Evolutionary conservation across 2,329 filamentous ascomycete species (phyloP), one percentile per base, ranked within the genome.

Genomic region (Pseudodiploospora longispora): DNA sequence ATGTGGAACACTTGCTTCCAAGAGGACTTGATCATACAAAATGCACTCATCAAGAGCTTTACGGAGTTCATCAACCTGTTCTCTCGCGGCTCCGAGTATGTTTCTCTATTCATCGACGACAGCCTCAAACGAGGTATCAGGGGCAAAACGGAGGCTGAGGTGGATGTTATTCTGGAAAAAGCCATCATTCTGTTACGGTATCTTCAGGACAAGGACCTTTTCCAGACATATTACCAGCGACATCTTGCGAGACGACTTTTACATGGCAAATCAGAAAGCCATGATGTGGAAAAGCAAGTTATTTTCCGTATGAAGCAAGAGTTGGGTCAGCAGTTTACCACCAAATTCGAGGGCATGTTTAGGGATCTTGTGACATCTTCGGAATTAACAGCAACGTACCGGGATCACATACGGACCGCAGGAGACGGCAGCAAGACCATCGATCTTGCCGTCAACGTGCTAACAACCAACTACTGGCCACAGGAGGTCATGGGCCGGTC

Each of bases 181-280:
- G 90, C 90, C 9, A 94, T 95, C 48, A 80, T 84, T 0, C 71
- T 98, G 6, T 76, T 98, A 42, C 82, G 89, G 38, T 96, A 95
- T 55, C 78, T 98, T 33, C 80, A 83, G 44, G 91, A 97, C 58
- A 93, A 91, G 66, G 93, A 98, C 60, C 74, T 95, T 53, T 96
- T 98, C 57, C 91, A 98, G 68, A 81, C 86, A 4, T 98, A 98
- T 64, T 97, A 98, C 71, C 95, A 97, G 71, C 95, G 95, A 61
- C 93, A 98, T 65, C 75, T 98, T 27, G 91, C 87, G 37, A 84
- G 87, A 47, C 82, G 93, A 41, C 70, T 98, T 36, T 72, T 98
- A 12, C 87, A 93, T 67, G 87, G 84, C 59, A 94, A 93, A 56
- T 91, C 88, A 0, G 83, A 94, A 53, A 95, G 87, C 59, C 83